A percentile compares a stretch with the other conserved stretches of the same genome.
phyloP scores from a whole-genome alignment of 2,329 filamentous ascomycete species.

The Colletotrichum spinosum region DNA sequence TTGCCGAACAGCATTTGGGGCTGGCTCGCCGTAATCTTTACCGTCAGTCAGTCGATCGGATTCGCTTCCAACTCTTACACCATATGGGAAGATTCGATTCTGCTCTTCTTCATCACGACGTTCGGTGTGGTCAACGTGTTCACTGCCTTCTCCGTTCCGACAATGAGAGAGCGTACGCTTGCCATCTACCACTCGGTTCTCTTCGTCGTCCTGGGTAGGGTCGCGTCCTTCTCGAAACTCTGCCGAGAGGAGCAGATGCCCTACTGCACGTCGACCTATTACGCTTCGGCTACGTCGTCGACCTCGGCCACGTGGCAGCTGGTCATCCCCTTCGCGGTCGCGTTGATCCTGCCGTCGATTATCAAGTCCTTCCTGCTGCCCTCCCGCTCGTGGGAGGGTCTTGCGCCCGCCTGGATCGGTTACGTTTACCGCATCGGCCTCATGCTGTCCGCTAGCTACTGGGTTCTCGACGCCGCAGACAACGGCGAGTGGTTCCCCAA shows the following conservation, averaged over 20 bases:
- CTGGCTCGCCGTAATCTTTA: constrained; percentile 85
- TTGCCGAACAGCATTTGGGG: constrained; percentile 86
- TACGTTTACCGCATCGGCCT: constrained; percentile 82
- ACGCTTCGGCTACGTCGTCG: constrained; percentile 89
- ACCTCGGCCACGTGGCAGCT: constrained; percentile 95
- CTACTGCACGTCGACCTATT: constrained; percentile 94
- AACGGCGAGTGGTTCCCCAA: constrained; percentile 82
- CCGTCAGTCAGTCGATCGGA: constrained; percentile 87
- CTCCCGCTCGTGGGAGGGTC: constrained; percentile 89
- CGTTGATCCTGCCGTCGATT: constrained; percentile 77
- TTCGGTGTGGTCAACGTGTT: constrained; percentile 83
- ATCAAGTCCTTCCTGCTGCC: constrained; percentile 83
- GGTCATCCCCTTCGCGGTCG: constrained; percentile 79
- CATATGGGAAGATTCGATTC: constrained; percentile 97
- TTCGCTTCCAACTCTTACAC: constrained; percentile 99
- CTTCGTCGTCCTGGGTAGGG: constrained; percentile 82
- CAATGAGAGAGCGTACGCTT: constrained; percentile 75
- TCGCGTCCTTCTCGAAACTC: constrained; percentile 89
- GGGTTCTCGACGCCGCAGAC: constrained; percentile 90
- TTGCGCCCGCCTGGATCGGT: constrained; percentile 86
- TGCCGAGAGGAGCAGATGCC: constrained; percentile 99
- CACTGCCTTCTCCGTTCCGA: constrained; percentile 79
- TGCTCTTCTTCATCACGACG: constrained; percentile 89
- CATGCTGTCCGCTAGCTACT: constrained; percentile 82
- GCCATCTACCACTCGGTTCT: constrained; percentile 87